Evolutionary conservation across 1,139 yeast genomes (phyloP).

Genomic region (Groenewaldozyma sp.): DNA sequence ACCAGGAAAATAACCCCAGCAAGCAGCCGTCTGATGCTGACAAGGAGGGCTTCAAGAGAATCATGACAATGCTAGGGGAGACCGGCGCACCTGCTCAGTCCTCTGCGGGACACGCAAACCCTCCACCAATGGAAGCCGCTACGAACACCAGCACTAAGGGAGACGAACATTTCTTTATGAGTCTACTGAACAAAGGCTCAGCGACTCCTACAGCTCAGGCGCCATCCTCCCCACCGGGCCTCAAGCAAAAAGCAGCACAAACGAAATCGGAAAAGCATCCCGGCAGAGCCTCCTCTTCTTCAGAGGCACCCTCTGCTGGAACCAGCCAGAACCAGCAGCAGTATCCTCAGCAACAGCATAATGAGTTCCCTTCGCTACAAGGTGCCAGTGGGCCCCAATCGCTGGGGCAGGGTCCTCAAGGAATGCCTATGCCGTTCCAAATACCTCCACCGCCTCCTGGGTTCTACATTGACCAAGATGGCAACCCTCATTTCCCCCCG

Average conservation of each 20-base stretch:
- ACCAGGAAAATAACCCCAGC: no score
- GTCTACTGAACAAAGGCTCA: constrained; percentile 20
- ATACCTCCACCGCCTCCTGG: constrained; percentile 18
- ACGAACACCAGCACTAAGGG: constrained; percentile 12
- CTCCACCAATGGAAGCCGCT: constrained; percentile 5
- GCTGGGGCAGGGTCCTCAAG: constrained; percentile 7
- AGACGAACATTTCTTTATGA: constrained; percentile 25
- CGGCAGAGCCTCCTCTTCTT: constrained; percentile 2
- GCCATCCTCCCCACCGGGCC: constrained; percentile 4
- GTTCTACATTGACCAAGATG: constrained; percentile 16
- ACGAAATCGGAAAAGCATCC: neutral
- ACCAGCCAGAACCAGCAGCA: neutral
- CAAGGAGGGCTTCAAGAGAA: constrained; percentile 27
- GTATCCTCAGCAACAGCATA: constrained; percentile 4
- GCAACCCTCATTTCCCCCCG: constrained; percentile 9
- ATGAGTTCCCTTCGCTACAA: constrained; percentile 5
- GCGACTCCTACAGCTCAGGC: constrained; percentile 4
- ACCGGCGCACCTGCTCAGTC: no score
- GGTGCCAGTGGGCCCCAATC: constrained; percentile 8
- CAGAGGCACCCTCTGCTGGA: no score
- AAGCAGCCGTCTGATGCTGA: constrained; percentile 21
- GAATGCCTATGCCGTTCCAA: constrained; percentile 4
- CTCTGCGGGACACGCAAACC: no score
- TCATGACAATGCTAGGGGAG: constrained; percentile 27
- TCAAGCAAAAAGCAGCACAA: neutral